Conservation (phyloP, 352 stramenopile genomes). For the Phytophthora brassicae region DNA sequence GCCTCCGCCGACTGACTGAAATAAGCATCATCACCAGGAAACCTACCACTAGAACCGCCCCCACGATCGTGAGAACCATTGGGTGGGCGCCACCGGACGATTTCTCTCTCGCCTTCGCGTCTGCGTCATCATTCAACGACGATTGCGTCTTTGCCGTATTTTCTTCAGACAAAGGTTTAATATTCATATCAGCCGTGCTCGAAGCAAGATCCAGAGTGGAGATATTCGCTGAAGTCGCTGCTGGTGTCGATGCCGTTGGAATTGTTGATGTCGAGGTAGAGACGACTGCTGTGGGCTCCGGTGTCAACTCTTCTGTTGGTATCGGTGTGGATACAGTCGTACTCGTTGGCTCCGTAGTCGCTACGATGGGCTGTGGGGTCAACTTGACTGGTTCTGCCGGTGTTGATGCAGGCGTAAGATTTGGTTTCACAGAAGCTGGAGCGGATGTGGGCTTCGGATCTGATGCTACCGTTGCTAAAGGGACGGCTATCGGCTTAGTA, state of each 20-base stretch:
- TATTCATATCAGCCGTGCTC: constrained; percentile 7
- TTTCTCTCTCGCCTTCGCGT: constrained; percentile 25
- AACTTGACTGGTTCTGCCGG: not conserved
- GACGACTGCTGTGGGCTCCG: not conserved
- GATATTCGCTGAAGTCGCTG: constrained; percentile 7
- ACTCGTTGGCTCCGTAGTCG: constrained; percentile 5
- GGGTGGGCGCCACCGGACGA: constrained; percentile 42
- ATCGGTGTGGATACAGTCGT: constrained; percentile 7
- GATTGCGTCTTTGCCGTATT: constrained; percentile 9
- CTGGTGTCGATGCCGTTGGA: not conserved
- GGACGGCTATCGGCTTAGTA: constrained; percentile 8
- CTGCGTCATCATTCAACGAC: constrained; percentile 15
- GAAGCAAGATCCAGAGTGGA: constrained; percentile 12
- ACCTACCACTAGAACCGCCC: constrained; percentile 63
- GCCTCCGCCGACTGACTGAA: constrained; percentile 64
- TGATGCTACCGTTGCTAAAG: not conserved
- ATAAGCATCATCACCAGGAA: constrained; percentile 70
- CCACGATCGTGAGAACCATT: constrained; percentile 74
- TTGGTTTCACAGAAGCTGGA: constrained; percentile 3
- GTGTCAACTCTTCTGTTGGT: constrained; percentile 3
- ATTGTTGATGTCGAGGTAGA: constrained; percentile 4
- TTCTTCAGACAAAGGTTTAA: constrained; percentile 20
- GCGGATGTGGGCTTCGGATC: constrained; percentile 2
- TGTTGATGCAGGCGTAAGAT: constrained; percentile 4
- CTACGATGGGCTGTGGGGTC: not conserved